Percentiles rank a stretch among this genome's conserved stretches.
Conservation (phyloP, 2,329 filamentous ascomycete species). For the Conoideocrella luteorostrata region DNA sequence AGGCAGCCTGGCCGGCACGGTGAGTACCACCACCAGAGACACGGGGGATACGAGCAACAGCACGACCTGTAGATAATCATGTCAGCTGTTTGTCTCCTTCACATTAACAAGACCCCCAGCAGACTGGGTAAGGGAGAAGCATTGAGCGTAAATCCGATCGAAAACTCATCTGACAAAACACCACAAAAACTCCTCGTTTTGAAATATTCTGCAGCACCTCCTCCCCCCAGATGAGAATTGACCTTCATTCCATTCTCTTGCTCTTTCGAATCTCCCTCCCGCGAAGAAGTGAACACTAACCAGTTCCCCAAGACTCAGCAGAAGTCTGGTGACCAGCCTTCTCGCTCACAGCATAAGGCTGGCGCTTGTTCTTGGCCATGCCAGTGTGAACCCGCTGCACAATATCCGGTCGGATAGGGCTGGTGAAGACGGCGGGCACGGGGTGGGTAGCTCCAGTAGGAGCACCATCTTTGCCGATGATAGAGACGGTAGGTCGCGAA, state of each 20-base stretch:
- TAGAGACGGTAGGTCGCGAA: constrained; percentile 94
- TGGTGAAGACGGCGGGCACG: constrained; percentile 93
- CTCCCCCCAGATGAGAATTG: background rate
- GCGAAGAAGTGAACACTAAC: constrained; percentile 50
- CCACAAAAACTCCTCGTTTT: too few relatives aligned
- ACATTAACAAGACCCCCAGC: too few relatives aligned
- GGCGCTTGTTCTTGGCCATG: constrained; percentile 99
- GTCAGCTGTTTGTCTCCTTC: background rate
- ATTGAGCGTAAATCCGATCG: background rate
- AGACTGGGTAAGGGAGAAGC: background rate
- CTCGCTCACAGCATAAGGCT: constrained; percentile 99
- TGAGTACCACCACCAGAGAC: constrained; percentile 99
- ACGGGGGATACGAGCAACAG: constrained; percentile 99
- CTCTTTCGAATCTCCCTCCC: background rate
- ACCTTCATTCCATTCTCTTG: background rate
- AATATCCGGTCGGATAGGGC: constrained; percentile 97
- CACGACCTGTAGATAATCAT: constrained; percentile 64
- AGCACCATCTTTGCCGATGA: constrained; percentile 94
- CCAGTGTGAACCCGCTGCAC: constrained; percentile 98
- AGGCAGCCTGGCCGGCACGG: constrained; percentile 98
- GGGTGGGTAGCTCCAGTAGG: constrained; percentile 83
- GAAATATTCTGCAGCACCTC: background rate
- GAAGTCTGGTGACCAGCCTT: constrained; percentile 99
- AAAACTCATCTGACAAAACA: background rate
- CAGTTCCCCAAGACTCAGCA: constrained; percentile 99